Evolutionary conservation across 257 asterid genomes (phyloP).

Genomic region (Anisodus tanguticus): DNA sequence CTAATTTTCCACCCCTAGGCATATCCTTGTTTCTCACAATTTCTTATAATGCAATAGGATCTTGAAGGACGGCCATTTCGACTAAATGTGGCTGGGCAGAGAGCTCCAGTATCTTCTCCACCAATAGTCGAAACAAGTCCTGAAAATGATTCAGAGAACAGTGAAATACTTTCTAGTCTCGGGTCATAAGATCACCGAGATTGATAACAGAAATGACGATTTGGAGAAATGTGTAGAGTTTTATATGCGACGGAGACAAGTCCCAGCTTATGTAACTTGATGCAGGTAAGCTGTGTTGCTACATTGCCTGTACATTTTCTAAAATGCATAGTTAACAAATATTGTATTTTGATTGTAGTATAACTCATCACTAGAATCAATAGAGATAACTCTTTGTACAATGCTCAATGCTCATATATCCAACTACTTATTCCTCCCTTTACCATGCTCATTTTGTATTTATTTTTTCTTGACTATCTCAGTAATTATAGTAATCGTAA

Average conservation of each 20-base stretch:
- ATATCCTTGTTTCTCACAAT: slow-evolving; percentile 17
- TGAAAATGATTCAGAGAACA: slow-evolving; percentile 39
- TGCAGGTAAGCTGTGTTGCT: slow-evolving; percentile 22
- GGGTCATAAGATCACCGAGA: neutral
- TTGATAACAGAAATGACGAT: neutral
- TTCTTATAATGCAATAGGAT: slow-evolving; percentile 52
- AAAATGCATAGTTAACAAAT: neutral
- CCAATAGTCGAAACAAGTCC: slow-evolving; percentile 36
- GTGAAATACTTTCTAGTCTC: slow-evolving; percentile 45
- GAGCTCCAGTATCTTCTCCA: slow-evolving; percentile 45
- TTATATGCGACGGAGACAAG: neutral
- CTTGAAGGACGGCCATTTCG: slow-evolving; percentile 82
- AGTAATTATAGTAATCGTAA: neutral
- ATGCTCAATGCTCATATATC: slow-evolving; percentile 23
- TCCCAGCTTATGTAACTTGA: neutral
- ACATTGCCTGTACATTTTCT: neutral
- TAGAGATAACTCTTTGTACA: slow-evolving; percentile 9
- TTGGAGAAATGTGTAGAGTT: slow-evolving; percentile 20
- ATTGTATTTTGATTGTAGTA: slow-evolving; percentile 14
- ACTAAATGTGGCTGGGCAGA: slow-evolving; percentile 64
- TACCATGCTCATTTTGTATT: neutral
- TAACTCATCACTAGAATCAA: slow-evolving; percentile 9
- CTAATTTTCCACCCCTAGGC: neutral
- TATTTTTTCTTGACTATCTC: neutral
- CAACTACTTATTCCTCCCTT: neutral